Conservation (phyloP, 2,329 filamentous ascomycete species). For the Alternaria gaisen region DNA sequence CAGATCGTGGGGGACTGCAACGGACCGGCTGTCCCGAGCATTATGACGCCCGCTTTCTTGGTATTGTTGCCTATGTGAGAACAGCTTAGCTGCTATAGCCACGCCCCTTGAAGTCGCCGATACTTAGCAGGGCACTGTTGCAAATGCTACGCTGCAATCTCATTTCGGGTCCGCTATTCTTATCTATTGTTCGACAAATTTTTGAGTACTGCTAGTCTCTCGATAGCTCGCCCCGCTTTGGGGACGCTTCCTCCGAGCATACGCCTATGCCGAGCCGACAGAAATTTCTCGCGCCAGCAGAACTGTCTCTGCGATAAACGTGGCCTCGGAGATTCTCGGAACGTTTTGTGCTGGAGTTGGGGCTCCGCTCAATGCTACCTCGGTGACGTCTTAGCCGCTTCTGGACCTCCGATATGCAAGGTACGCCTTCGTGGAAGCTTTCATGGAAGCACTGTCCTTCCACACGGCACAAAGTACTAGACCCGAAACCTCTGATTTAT, state of each 20-base stretch:
- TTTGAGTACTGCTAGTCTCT: slow-evolving; percentile 30
- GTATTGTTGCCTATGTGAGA: slow-evolving; percentile 14
- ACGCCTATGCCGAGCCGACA: slow-evolving; percentile 34
- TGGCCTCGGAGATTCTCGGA: slow-evolving; percentile 38
- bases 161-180: slow-evolving; percentile 36
- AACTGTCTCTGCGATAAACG: slow-evolving; percentile 25
- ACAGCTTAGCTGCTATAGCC: neutral
- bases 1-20: slow-evolving; percentile 37
- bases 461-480: slow-evolving; percentile 15
- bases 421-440: slow-evolving; percentile 26
- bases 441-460: slow-evolving; percentile 18
- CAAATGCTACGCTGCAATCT: slow-evolving; percentile 13
- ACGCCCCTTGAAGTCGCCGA: slow-evolving; percentile 1
- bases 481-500: slow-evolving; percentile 13
- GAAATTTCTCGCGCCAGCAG: slow-evolving; percentile 35
- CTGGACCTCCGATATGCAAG: slow-evolving; percentile 31
- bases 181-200: slow-evolving; percentile 37
- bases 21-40: slow-evolving; percentile 31
- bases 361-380: slow-evolving; percentile 27
- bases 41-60: slow-evolving; percentile 27
- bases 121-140: slow-evolving; percentile 4
- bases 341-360: slow-evolving; percentile 16
- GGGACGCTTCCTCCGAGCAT: slow-evolving; percentile 35
- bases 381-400: slow-evolving; percentile 32
- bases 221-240: slow-evolving; percentile 40